Evolutionary conservation across 768 basidiomycete species (phyloP), one percentile per base, ranked within the genome.

Genomic region (Boletus reticulatus): DNA sequence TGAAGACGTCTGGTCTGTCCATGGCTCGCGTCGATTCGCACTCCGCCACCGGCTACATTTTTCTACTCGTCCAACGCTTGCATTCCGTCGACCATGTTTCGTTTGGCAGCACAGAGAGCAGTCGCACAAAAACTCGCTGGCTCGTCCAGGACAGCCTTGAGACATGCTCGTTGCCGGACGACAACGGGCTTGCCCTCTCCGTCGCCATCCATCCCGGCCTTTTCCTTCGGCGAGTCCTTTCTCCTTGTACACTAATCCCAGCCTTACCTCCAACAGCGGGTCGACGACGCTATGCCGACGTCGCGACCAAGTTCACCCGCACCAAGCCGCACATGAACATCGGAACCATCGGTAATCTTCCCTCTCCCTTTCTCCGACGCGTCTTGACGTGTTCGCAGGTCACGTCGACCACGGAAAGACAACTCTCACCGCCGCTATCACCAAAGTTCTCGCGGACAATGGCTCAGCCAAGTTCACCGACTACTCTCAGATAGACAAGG

Each of bases 321-420:
- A 75, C 76, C 17, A 94, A 94, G 71, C 89, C 92, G 51, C 93
- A 95, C 70, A 88, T 96, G 89, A 96, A 96, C 79, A 91, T 96
- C 66, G 93, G 93, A 61, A 94, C 92, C 48, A 94, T 94, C 66
- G 92, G 91, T 89, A 69, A 39, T 17, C 3, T 29, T 4, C 20
- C 17, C 17, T 38, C 38, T 34, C 32, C 17, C 50, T 10, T 6
- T 10, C 9, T 17, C 20, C 39, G 50, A 72, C 60, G 59, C 62
- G 56, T 63, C 49, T 39, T 56, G 50, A 62, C 57, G 52, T 55
- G 56, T 37, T n/a, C 41, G 17, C 50, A 46, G 92, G 94, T 57
- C 94, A 97, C 66, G 94, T 97, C 70, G 94, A 97, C 73, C 96
- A 98, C 71, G 96, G 96, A 64, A 99, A 99, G 78, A 99, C 96